These are phyloP conservation scores for Alisma plantagoaquatica DNA, from an alignment of 106 monocot species.

Conservation along the genomic window DNA sequence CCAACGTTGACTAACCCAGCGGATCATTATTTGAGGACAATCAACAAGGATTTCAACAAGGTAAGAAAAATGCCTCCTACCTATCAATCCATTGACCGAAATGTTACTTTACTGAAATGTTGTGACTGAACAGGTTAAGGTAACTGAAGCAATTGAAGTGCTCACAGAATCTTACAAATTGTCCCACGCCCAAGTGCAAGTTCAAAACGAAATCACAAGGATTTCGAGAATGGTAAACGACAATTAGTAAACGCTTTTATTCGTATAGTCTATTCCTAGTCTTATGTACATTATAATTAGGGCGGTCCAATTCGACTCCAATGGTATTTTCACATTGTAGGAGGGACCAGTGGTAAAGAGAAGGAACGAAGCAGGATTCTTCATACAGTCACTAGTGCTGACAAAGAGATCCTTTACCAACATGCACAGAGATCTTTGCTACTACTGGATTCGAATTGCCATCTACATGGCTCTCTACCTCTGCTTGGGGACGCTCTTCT, in stretches of 20 bases:
- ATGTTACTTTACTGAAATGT: too few relatives aligned
- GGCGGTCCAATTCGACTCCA: too few relatives aligned
- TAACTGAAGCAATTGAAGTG: too few relatives aligned
- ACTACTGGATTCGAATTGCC: neutral
- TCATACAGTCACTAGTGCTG: slow-evolving; percentile 36
- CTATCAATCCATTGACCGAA: slow-evolving; percentile 3
- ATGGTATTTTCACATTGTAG: too few relatives aligned
- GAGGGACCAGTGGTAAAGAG: slow-evolving; percentile 24
- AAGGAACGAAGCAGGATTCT: slow-evolving; percentile 65
- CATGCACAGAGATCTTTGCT: neutral
- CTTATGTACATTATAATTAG: slow-evolving; percentile 20
- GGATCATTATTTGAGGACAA: neutral
- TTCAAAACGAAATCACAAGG: neutral
- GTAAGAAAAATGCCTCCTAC: neutral
- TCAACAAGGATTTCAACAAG: too few relatives aligned
- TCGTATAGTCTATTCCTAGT: slow-evolving; percentile 6
- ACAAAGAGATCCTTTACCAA: neutral
- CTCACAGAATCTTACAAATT: neutral
- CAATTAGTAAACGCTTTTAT: slow-evolving; percentile 21
- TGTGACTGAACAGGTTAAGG: too few relatives aligned
- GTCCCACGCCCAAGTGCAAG: slow-evolving; percentile 13
- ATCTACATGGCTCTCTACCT: slow-evolving; percentile 21
- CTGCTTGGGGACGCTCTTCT: neutral
- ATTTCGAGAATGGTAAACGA: slow-evolving; percentile 12
- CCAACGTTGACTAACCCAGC: slow-evolving; percentile 37